Evolutionary conservation across 2,329 filamentous ascomycete species (phyloP), one percentile per base, ranked within the genome.

Genomic region (Cordyceps cicadae): DNA sequence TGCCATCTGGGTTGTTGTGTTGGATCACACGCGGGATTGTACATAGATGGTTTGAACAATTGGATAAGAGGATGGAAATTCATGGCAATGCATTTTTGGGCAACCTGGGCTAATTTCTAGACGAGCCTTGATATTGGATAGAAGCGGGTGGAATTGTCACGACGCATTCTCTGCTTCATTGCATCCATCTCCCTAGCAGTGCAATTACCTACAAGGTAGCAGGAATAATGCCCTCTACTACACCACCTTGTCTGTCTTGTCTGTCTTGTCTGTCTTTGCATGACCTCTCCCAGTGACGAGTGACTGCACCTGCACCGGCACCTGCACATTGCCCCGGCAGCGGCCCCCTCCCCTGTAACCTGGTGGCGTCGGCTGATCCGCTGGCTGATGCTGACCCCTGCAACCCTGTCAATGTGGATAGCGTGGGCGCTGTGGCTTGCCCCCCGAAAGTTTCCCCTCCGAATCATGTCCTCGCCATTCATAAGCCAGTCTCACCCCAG

Each of bases 391-490:
- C 6, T 37, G n/a, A 11, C 43, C n/a, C 43, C 19, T 43, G 39
- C n/a, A 43, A 43, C 49, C 49, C 21, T 48, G 45, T 48, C 17
- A 24, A 49, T 53, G 39, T 15, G 29, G 50, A 9, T 7, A 34
- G 11, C 6, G 54, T 57, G 54, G 45, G 45, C 45, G 26, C 24
- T 43, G 14, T 43, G 39, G 14, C 39, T 37, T 19, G 24, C 24
- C 45, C n/a, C 34, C n/a, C 8, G n/a, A 26, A 21, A 3, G 29
- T 15, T 11, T 5, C 39, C 15, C 39, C 24, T 37, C 57, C 59
- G 52, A 60, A 60, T 60, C 59, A 60, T 50, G 59, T 41, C 29
- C 26, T 41, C 41, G 51, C 59, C 50, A 60, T 60, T 60, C 51
- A 51, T 50, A 55, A 60, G 51, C 59, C 34, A 45, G 15, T 54